phyloP scores from a whole-genome alignment of 495 filamentous ascomycete genomes.

The Annulohypoxylon bovei region DNA sequence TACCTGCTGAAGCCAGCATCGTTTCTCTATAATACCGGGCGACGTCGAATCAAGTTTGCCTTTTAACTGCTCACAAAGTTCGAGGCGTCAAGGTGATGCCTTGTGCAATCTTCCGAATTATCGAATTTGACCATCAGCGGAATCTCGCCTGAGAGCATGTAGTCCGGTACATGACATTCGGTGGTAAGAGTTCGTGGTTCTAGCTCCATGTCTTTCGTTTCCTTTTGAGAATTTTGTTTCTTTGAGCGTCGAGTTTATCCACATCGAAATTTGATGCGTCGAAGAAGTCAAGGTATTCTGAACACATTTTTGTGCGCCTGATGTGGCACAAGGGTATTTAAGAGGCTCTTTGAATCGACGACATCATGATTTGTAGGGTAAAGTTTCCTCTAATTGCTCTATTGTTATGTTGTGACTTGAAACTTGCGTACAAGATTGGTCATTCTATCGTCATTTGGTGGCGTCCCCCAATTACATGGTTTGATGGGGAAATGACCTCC shows the following conservation, averaged over 20 bases:
- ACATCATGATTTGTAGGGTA: slow-evolving; percentile 5
- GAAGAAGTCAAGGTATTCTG: not conserved
- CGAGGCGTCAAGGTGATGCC: slow-evolving; percentile 4
- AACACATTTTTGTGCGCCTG: not conserved
- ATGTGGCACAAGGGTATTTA: not conserved
- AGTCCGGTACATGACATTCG: slow-evolving; percentile 15
- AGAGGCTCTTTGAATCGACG: not conserved
- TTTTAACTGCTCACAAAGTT: slow-evolving; percentile 7
- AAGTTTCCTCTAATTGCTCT: not conserved
- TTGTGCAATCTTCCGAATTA: slow-evolving; percentile 21
- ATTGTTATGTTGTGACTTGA: not conserved
- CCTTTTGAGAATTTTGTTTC: not conserved
- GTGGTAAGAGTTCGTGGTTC: slow-evolving; percentile 1
- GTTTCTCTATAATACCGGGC: not conserved
- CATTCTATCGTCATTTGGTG: slow-evolving; percentile 20
- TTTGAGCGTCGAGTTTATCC: not conserved
- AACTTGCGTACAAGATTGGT: not conserved
- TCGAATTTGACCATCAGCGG: slow-evolving; percentile 1
- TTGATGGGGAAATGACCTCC: not conserved
- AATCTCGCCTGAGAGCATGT: slow-evolving; percentile 21
- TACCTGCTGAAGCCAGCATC: slow-evolving; percentile 7
- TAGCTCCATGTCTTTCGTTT: slow-evolving; percentile 11
- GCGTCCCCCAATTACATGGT: slow-evolving; percentile 6
- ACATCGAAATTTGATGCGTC: not conserved
- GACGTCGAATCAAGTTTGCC: not conserved